Percentiles rank a stretch among this genome's conserved stretches.
Conservation (phyloP, 202 grass and related monocot species). For the Zizania palustris region DNA sequence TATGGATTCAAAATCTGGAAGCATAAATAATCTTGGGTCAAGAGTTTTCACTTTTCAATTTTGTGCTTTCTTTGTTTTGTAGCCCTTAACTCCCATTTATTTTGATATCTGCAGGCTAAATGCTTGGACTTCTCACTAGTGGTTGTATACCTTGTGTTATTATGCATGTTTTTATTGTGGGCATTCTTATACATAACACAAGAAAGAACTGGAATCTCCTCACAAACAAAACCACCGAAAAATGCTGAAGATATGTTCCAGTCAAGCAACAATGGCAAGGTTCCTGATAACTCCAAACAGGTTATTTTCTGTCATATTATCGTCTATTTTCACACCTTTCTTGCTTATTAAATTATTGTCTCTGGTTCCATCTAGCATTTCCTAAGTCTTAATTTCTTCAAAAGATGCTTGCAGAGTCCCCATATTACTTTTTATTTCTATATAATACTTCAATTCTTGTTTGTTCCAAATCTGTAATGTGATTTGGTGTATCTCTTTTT, state of each 20-base stretch:
- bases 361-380: conserved; percentile 36
- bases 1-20: conserved; percentile 4
- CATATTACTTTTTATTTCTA: not conserved
- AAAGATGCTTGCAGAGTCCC: conserved; percentile 8
- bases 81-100: conserved; percentile 24
- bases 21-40: conserved; percentile 16
- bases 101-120: conserved; percentile 69
- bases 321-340: not conserved
- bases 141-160: conserved; percentile 60
- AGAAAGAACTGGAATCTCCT: conserved; percentile 43
- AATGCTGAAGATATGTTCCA: conserved; percentile 49
- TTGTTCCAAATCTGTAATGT: conserved; percentile 5
- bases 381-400: not conserved
- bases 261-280: conserved; percentile 45
- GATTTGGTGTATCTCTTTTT: conserved; percentile 33
- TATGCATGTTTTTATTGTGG: conserved; percentile 67
- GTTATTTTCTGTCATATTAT: conserved; percentile 47
- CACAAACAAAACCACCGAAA: conserved; percentile 38
- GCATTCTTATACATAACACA: conserved; percentile 54
- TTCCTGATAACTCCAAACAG: conserved; percentile 45
- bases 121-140: conserved; percentile 93
- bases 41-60: conserved; percentile 19
- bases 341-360: conserved; percentile 37
- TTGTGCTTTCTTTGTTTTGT: conserved; percentile 7
- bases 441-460: not conserved